Evolutionary conservation across 2,329 filamentous ascomycete genomes (phyloP).

Genomic region (Diaporthe capsici): DNA sequence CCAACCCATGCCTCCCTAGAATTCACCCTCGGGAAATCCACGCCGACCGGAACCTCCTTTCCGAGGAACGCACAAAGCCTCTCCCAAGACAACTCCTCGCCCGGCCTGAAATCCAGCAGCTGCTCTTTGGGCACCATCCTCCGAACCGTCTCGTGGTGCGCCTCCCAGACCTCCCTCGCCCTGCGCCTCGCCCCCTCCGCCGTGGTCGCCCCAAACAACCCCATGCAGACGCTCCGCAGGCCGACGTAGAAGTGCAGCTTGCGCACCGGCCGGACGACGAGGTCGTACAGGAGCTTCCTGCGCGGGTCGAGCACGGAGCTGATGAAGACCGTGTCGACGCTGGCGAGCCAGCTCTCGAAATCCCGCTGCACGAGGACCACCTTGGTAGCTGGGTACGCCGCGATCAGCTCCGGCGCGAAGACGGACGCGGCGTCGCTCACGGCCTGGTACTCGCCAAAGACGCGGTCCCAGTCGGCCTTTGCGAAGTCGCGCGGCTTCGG

Average conservation of each 20-base stretch:
- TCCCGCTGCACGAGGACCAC: constrained; percentile 77
- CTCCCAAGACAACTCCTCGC: constrained; percentile 23
- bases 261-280: background rate
- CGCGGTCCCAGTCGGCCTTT: constrained; percentile 73
- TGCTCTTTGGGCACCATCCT: constrained; percentile 52
- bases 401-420: constrained; percentile 78
- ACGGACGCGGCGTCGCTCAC: constrained; percentile 43
- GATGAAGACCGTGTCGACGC: constrained; percentile 67
- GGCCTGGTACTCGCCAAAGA: constrained; percentile 43
- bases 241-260: constrained; percentile 48
- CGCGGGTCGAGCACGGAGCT: background rate
- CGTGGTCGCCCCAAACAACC: constrained; percentile 78
- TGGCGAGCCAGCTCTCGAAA: constrained; percentile 72
- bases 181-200: constrained; percentile 68
- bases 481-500: constrained; percentile 48
- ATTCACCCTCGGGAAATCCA: background rate
- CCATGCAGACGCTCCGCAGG: constrained; percentile 75
- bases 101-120: constrained; percentile 19
- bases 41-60: background rate
- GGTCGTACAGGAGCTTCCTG: constrained; percentile 10
- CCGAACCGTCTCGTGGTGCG: constrained; percentile 41
- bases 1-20: background rate
- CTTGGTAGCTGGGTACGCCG: constrained; percentile 79
- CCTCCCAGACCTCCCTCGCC: constrained; percentile 63
- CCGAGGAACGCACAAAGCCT: constrained; percentile 25